Conservation (phyloP, 495 filamentous ascomycete species). For the Annulohypoxylon bovei region DNA sequence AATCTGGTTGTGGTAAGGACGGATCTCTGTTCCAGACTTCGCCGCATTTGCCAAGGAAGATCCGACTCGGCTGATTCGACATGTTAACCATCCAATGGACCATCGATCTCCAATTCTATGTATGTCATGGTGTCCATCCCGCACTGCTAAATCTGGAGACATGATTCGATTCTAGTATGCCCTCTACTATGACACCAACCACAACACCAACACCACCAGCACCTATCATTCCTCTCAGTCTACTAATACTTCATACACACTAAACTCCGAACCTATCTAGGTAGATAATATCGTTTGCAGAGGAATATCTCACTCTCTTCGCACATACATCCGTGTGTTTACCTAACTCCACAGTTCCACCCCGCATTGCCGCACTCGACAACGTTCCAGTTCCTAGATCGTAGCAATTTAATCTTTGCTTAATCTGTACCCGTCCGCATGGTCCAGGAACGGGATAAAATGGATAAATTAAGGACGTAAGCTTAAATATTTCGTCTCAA, state of each 20-base stretch:
- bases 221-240: neutral
- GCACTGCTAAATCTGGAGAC: neutral
- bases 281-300: no score
- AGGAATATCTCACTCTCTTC: neutral
- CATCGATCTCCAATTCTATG: neutral
- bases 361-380: slow-evolving; percentile 19
- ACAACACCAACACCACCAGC: neutral
- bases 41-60: slow-evolving; percentile 1
- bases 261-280: no score
- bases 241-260: neutral
- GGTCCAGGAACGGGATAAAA: slow-evolving; percentile 1
- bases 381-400: slow-evolving; percentile 2
- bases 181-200: neutral
- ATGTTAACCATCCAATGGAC: neutral
- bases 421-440: slow-evolving; percentile 3
- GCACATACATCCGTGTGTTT: no score
- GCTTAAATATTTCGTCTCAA: slow-evolving; percentile 16
- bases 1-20: neutral
- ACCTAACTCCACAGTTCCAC: slow-evolving; percentile 5
- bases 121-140: neutral
- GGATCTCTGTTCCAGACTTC: slow-evolving; percentile 5
- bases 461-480: slow-evolving; percentile 9
- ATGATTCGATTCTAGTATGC: neutral
- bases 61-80: slow-evolving; percentile 20
- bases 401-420: slow-evolving; percentile 2